These are phyloP conservation scores for Persicaria tinctoria DNA, from an alignment of 148 eudicot genomes.

Conservation along the genomic window DNA sequence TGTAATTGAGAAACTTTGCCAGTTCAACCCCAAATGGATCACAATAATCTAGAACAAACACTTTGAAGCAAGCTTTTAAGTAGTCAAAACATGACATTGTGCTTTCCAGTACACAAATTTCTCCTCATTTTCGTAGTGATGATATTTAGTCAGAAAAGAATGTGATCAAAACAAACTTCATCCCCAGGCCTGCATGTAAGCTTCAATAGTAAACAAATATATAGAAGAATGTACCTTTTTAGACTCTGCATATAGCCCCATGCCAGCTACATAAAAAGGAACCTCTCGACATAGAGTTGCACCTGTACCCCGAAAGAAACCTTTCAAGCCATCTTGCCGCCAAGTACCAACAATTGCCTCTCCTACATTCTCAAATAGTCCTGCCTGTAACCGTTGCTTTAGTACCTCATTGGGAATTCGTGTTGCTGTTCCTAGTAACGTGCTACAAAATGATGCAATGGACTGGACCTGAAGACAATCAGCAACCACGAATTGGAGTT, in stretches of 20 bases:
- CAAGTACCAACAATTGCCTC: slow-evolving; percentile 78
- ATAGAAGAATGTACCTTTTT: slow-evolving; percentile 53
- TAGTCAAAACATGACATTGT: background rate
- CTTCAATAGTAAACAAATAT: background rate
- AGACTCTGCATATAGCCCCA: slow-evolving; percentile 90
- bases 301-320: slow-evolving; percentile 95
- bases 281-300: slow-evolving; percentile 91
- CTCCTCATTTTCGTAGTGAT: background rate
- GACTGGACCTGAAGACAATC: slow-evolving; percentile 63
- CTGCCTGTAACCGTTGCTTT: slow-evolving; percentile 95
- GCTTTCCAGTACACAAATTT: background rate
- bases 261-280: slow-evolving; percentile 93
- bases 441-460: slow-evolving; percentile 83
- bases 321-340: slow-evolving; percentile 81
- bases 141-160: background rate
- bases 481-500: background rate
- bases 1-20: background rate
- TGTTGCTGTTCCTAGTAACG: slow-evolving; percentile 88
- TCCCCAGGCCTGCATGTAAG: background rate
- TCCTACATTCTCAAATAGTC: slow-evolving; percentile 77
- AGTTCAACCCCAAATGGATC: background rate
- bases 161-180: background rate
- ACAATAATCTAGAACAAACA: background rate
- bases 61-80: background rate
- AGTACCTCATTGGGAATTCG: slow-evolving; percentile 94